A percentile compares a stretch with the other conserved stretches of the same genome.
phyloP scores from a whole-genome alignment of 78 protist species.

The Dictyostelium purpureum region DNA sequence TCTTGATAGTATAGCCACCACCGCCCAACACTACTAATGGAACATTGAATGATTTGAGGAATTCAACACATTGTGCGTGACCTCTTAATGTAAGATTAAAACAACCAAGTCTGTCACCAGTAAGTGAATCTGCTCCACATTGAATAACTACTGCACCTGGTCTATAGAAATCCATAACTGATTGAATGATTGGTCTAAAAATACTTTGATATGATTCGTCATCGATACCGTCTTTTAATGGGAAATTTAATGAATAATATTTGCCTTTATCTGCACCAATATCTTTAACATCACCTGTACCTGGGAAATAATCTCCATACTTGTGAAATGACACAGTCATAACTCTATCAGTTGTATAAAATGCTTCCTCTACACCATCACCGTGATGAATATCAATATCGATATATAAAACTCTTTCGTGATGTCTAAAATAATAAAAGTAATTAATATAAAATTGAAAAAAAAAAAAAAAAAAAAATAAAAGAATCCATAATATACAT shows the following conservation, averaged over 20 bases:
- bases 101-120: constrained; percentile 97
- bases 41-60: constrained; percentile 82
- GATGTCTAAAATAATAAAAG: background rate
- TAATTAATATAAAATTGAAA: constrained; percentile 22
- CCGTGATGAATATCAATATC: constrained; percentile 99
- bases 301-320: constrained; percentile 96
- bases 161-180: constrained; percentile 85
- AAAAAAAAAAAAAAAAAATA: background rate
- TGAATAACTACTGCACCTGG: constrained; percentile 98
- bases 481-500: background rate
- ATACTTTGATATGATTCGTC: constrained; percentile 87
- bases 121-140: constrained; percentile 98
- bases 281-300: constrained; percentile 90
- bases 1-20: constrained; percentile 96
- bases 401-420: constrained; percentile 94
- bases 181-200: constrained; percentile 90
- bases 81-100: constrained; percentile 94
- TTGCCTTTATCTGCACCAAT: constrained; percentile 94
- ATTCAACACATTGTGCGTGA: constrained; percentile 51
- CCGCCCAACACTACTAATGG: constrained; percentile 98
- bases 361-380: constrained; percentile 98
- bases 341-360: constrained; percentile 93
- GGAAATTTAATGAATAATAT: constrained; percentile 93
- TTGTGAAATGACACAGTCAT: constrained; percentile 96
- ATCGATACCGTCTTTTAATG: constrained; percentile 96